Conservation (phyloP, 257 asterid species). For the Rehmannia glutinosa region DNA sequence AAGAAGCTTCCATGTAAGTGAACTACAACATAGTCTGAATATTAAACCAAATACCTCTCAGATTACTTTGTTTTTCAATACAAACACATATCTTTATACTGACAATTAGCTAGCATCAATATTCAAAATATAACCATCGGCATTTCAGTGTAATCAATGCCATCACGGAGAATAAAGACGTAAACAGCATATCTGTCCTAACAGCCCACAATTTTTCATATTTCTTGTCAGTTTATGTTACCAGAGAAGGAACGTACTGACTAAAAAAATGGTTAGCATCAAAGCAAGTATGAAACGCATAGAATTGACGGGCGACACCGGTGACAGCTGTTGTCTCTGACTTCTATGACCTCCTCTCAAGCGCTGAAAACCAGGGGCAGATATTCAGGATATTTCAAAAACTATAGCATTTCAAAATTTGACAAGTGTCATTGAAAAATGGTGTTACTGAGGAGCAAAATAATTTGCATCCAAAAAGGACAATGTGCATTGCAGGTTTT, state of each 20-base stretch:
- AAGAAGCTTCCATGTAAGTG: not conserved
- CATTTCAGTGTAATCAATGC: not conserved
- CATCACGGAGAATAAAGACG: not conserved
- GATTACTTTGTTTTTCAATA: no score
- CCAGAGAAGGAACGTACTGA: conserved; percentile 44
- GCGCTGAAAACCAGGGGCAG: conserved; percentile 37
- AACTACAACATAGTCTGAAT: no score
- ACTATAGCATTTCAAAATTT: not conserved
- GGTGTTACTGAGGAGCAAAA: not conserved
- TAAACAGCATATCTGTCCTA: not conserved
- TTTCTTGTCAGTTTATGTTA: not conserved
- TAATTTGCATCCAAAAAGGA: not conserved
- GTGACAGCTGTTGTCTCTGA: conserved; percentile 46
- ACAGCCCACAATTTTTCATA: not conserved
- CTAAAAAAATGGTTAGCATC: conserved; percentile 59
- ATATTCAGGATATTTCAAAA: conserved; percentile 13
- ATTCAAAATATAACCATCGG: not conserved
- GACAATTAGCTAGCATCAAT: not conserved
- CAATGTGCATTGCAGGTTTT: no score
- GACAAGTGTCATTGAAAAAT: not conserved
- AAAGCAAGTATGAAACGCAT: conserved; percentile 49
- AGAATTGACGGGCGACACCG: conserved; percentile 35
- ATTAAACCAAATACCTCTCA: not conserved
- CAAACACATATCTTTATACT: not conserved
- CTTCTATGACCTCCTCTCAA: conserved; percentile 42